Evolutionary conservation across 257 asterid genomes (phyloP).

Genomic region (Przewalskia tangutica): DNA sequence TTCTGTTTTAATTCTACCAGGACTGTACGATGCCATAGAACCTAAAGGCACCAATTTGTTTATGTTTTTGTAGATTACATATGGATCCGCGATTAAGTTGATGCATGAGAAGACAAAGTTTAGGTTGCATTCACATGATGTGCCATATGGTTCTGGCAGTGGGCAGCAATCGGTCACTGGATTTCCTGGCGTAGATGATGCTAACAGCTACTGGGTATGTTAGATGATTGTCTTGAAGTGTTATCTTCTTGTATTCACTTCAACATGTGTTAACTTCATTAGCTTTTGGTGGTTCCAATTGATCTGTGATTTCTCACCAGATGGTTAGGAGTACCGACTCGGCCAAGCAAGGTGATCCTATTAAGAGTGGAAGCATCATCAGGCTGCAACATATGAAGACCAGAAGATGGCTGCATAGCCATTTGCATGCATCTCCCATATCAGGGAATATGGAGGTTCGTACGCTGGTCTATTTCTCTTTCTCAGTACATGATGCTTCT

Average conservation of each 20-base stretch:
- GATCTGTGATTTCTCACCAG: slow-evolving; percentile 23
- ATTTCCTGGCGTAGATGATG: slow-evolving; percentile 68
- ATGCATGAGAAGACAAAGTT: slow-evolving; percentile 80
- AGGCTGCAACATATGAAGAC: slow-evolving; percentile 90
- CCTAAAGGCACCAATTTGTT: neutral
- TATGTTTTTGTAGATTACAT: slow-evolving; percentile 46
- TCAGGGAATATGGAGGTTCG: slow-evolving; percentile 93
- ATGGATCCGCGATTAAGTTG: slow-evolving; percentile 74
- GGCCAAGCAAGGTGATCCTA: slow-evolving; percentile 80
- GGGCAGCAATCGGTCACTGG: slow-evolving; percentile 94
- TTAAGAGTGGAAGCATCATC: slow-evolving; percentile 51
- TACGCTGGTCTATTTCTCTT: neutral
- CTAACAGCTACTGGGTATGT: slow-evolving; percentile 93
- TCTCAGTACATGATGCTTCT: neutral
- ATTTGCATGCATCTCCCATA: slow-evolving; percentile 96
- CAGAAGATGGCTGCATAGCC: slow-evolving; percentile 95
- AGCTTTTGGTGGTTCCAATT: neutral
- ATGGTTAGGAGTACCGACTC: slow-evolving; percentile 64
- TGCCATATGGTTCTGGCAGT: slow-evolving; percentile 94
- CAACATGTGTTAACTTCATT: neutral
- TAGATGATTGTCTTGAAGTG: neutral
- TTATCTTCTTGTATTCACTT: neutral
- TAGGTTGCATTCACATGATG: slow-evolving; percentile 85
- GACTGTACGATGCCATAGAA: neutral
- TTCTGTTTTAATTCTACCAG: neutral